phyloP scores from a whole-genome alignment of 2,329 filamentous ascomycete species.

The Lizonia empirigonia region DNA sequence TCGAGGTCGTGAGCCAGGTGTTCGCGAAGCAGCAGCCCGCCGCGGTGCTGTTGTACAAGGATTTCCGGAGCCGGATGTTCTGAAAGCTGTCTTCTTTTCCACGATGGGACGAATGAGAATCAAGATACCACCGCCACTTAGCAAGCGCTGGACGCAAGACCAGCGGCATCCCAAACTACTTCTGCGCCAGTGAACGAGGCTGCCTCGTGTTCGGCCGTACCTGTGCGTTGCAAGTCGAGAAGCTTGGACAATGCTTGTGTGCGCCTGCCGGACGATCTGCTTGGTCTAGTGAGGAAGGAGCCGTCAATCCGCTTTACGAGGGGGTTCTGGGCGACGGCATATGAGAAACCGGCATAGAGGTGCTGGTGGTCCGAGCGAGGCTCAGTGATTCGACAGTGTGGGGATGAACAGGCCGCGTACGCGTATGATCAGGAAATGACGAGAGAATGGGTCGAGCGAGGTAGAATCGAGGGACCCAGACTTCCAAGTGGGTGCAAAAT shows the following conservation, averaged over 20 bases:
- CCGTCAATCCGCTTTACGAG: background rate
- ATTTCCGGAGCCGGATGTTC: slow-evolving; percentile 22
- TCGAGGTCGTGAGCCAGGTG: slow-evolving; percentile 23
- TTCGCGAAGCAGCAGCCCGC: slow-evolving; percentile 26
- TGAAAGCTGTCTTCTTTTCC: background rate
- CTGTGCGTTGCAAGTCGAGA: background rate
- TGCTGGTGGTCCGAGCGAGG: background rate
- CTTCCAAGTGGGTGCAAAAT: background rate
- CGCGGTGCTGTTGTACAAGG: slow-evolving; percentile 25
- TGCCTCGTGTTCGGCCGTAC: background rate
- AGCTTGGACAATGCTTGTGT: background rate
- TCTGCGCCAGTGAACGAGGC: too few species aligned
- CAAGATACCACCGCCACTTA: too few species aligned
- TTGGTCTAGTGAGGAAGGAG: background rate
- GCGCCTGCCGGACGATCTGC: background rate
- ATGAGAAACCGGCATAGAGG: background rate
- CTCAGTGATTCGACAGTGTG: background rate
- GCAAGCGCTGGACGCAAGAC: too few species aligned
- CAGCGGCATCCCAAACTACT: too few species aligned
- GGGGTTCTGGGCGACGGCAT: background rate
- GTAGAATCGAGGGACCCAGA: background rate
- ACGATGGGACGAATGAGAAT: background rate
- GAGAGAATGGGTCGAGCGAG: background rate
- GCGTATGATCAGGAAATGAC: background rate
- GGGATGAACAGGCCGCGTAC: background rate